Evolutionary conservation across 441 rosid species (phyloP).

Genomic region (Macaranga tanarius): DNA sequence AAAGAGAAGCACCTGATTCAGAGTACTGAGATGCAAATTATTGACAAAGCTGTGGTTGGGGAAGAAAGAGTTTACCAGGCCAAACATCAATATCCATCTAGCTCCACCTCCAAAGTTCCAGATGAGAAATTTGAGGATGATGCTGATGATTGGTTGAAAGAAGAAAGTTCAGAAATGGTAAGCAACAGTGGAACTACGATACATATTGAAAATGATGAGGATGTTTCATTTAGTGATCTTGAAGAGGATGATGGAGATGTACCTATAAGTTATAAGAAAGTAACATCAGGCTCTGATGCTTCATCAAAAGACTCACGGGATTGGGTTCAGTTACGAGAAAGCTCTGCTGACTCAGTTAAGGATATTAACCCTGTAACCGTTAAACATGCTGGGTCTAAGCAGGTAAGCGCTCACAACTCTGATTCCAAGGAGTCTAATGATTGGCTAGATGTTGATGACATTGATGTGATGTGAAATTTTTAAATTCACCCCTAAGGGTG

Average conservation of each 20-base stretch:
- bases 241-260: conserved; percentile 74
- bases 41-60: conserved; percentile 71
- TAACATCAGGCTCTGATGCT: conserved; percentile 46
- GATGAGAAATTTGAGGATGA: conserved; percentile 70
- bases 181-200: conserved; percentile 40
- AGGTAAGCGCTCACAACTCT: conserved; percentile 45
- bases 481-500: background rate
- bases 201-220: conserved; percentile 65
- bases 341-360: conserved; percentile 42
- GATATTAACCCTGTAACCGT: conserved; percentile 35
- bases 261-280: conserved; percentile 58
- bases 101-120: conserved; percentile 41
- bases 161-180: conserved; percentile 55
- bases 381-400: conserved; percentile 33
- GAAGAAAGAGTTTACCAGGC: conserved; percentile 42
- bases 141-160: conserved; percentile 87
- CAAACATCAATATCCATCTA: conserved; percentile 36
- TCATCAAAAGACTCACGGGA: conserved; percentile 53
- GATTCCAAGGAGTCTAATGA: conserved; percentile 59
- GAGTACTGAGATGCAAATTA: conserved; percentile 50
- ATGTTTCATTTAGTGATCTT: conserved; percentile 89
- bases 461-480: conserved; percentile 43
- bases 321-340: conserved; percentile 61
- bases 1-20: conserved; percentile 62
- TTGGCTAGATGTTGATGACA: conserved; percentile 68